Evolutionary conservation across 257 asterid genomes (phyloP).

Genomic region (Paraleonurus japonicus): DNA sequence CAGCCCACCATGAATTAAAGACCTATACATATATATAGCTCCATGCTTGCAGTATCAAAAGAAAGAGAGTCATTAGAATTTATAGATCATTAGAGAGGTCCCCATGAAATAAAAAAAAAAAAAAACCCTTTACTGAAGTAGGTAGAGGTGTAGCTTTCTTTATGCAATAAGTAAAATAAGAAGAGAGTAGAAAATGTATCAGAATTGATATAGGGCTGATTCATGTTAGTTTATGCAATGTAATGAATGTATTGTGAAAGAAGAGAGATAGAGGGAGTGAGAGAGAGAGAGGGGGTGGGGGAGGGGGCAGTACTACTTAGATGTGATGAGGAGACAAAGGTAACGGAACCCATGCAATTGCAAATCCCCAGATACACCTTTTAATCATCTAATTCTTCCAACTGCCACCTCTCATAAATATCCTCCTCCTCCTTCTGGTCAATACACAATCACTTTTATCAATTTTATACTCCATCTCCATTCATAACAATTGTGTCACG

Average conservation of each 20-base stretch:
- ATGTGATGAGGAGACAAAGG: conserved; percentile 42
- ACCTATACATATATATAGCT: not conserved
- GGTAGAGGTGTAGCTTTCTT: conserved; percentile 23
- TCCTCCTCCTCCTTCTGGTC: not conserved
- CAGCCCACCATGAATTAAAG: not conserved
- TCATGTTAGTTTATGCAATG: conserved; percentile 19
- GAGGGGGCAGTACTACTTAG: no score
- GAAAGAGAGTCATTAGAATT: not conserved
- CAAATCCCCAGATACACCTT: conserved; percentile 31
- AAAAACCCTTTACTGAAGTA: conserved; percentile 6
- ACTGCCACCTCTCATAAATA: conserved; percentile 31
- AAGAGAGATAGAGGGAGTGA: not conserved
- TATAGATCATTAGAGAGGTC: conserved; percentile 22
- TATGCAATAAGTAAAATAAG: conserved; percentile 17
- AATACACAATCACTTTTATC: conserved; percentile 22
- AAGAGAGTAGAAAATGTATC: conserved; percentile 10
- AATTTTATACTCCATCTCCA: no score
- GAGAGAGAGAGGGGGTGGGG: conserved; percentile 6
- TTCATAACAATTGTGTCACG: no score
- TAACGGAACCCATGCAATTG: conserved; percentile 47
- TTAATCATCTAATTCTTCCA: conserved; percentile 25
- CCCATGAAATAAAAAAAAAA: not conserved
- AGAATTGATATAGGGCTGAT: conserved; percentile 22
- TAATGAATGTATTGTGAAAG: not conserved
- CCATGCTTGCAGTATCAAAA: conserved; percentile 1